Evolutionary conservation across 2,329 filamentous ascomycete species (phyloP).

Genomic region (Plenodomus biglobosus): DNA sequence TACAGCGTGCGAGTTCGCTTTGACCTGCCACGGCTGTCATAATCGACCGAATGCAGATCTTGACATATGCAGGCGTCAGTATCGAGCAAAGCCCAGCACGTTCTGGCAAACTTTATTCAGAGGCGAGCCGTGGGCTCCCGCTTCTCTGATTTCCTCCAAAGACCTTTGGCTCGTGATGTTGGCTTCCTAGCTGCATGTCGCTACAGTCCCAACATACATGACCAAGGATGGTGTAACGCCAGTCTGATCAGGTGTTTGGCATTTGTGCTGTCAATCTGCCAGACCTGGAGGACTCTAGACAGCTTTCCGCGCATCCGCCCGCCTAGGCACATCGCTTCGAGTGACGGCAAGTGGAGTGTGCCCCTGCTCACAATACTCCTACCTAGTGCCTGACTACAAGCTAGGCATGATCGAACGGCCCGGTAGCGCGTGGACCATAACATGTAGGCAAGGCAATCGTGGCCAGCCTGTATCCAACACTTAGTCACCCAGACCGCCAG

Average conservation of each 20-base stretch:
- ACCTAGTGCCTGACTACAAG: constrained; percentile 8
- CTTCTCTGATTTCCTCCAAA: constrained; percentile 2
- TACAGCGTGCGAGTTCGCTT: constrained; percentile 3
- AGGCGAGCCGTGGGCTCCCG: constrained; percentile 7
- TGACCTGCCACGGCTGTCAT: constrained; percentile 1
- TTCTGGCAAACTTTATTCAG: constrained; percentile 2
- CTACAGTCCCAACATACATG: constrained; percentile 11
- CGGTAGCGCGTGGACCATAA: constrained; percentile 5
- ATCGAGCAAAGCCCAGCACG: constrained; percentile 9
- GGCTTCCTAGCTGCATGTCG: constrained; percentile 11
- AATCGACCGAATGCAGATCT: constrained; percentile 1
- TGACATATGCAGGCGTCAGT: constrained; percentile 5
- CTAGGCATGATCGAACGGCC: constrained; percentile 11
- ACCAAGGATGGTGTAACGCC: constrained; percentile 4
- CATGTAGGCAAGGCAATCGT: constrained; percentile 4
- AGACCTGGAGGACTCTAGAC: not conserved
- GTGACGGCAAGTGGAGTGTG: constrained; percentile 9
- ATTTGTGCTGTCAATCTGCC: constrained; percentile 10
- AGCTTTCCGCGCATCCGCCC: not conserved
- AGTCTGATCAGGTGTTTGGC: constrained; percentile 9
- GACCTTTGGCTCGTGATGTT: constrained; percentile 3
- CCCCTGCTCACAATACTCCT: constrained; percentile 3
- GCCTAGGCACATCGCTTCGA: constrained; percentile 8
- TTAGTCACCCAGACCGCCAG: constrained; percentile 1
- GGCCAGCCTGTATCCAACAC: constrained; percentile 1